Base-by-base conservation (phyloP, 805 yeast species). In the Candida morakotiae region DNA sequence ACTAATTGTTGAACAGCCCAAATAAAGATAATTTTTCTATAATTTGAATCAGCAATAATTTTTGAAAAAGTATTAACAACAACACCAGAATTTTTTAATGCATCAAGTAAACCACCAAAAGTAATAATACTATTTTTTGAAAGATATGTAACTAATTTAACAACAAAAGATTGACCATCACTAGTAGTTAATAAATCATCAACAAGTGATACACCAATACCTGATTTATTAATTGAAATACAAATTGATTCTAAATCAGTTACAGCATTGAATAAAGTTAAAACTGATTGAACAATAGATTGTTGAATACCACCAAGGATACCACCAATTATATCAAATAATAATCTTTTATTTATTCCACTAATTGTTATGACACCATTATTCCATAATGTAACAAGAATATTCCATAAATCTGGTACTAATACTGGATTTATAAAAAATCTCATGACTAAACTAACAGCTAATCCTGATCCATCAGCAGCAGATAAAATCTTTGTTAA, bases 171-270 rank as follows among this genome's bases (percentile, higher is more conserved):
- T 35, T 39, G 37, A 23, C 44, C 44, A 29, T 41, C 40, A 10
- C 40, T 10, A 13, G 44, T 37, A 10, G 39, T 31, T 6, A 44
- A 24, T 14, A 34, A 34, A 27, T 42, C 45, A 16, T 41, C 37
- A 28, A 41, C 20, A 8, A 41, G 30, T 2, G 47, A 44, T 14
- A 42, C 34, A n/a, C 37, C 43, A 18, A 44, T 34, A n/a, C 47
- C 47, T n/a, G 47, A 44, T 36, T 44, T 41, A 6, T 44, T 34
- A 14, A 44, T 22, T 11, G 47, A 41, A 11, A 24, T 39, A 33
- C 39, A 39, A 24, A 44, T 27, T 5, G 35, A 24, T 31, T 27
- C 41, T 6, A 42, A 22, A 31, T 39, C 38, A 16, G 41, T 23
- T n/a, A 31, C 37, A n/a, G 33, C 26, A 29, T 36, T 35, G 26